Conservation (phyloP, 1,284 basidiomycete genomes). For the Lignosus rhinocerotis region DNA sequence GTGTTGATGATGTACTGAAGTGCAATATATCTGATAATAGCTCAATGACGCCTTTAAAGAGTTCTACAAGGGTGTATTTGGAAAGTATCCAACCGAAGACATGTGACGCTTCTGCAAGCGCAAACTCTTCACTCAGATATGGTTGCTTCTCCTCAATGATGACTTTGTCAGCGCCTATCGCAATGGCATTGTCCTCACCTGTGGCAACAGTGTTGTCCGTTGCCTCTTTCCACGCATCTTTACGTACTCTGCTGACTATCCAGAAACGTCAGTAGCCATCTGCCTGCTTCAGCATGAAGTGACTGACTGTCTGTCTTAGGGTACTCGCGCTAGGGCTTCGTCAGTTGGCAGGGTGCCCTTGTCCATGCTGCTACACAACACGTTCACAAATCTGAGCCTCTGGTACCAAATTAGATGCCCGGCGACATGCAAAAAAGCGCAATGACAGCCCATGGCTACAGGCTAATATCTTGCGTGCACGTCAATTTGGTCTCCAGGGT, state of each 20-base stretch:
- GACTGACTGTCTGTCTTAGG: constrained; percentile 6
- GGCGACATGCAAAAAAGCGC: not conserved
- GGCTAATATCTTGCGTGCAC: not conserved
- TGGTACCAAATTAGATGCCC: not conserved
- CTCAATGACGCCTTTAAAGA: not conserved
- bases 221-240: constrained; percentile 30
- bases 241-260: constrained; percentile 34
- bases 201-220: constrained; percentile 25
- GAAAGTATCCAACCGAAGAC: constrained; percentile 23
- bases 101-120: constrained; percentile 27
- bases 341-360: constrained; percentile 23
- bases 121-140: constrained; percentile 27
- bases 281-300: not conserved
- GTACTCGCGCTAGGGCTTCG: constrained; percentile 17
- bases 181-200: constrained; percentile 28
- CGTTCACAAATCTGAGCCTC: not conserved
- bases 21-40: not conserved
- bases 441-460: not conserved
- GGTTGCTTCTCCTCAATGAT: constrained; percentile 23
- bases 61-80: not conserved
- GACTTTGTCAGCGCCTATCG: constrained; percentile 26
- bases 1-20: not conserved
- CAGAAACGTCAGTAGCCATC: constrained; percentile 28
- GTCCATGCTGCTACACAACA: constrained; percentile 22
- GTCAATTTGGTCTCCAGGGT: not conserved